Evolutionary conservation across 2,329 filamentous ascomycete genomes (phyloP).

Genomic region (Fusarium redolens): DNA sequence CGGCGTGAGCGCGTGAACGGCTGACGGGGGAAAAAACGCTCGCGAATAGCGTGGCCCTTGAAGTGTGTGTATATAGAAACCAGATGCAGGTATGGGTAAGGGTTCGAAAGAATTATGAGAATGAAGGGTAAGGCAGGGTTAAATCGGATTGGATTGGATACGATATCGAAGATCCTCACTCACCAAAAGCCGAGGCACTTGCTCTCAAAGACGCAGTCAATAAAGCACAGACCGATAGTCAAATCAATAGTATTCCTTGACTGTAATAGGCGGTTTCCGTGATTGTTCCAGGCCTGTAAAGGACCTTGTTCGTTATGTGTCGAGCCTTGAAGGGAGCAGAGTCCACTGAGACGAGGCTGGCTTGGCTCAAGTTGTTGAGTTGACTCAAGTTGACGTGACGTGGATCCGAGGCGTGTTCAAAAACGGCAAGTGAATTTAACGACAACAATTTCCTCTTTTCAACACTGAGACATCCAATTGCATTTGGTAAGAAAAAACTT

Average conservation of each 20-base stretch:
- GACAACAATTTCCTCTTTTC: neutral
- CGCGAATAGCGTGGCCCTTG: constrained; percentile 2
- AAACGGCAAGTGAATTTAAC: constrained; percentile 13
- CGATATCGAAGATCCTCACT: constrained; percentile 26
- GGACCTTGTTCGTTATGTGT: constrained; percentile 1
- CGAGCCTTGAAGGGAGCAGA: constrained; percentile 8
- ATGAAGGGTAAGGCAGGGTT: constrained; percentile 12
- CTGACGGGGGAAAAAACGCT: neutral
- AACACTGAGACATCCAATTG: neutral
- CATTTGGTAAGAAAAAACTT: neutral
- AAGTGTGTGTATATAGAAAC: constrained; percentile 17
- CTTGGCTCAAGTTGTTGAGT: constrained; percentile 18
- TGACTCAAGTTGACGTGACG: constrained; percentile 27
- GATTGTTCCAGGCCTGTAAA: constrained; percentile 1
- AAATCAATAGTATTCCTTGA: neutral
- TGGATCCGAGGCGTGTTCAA: constrained; percentile 27
- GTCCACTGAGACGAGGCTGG: constrained; percentile 30
- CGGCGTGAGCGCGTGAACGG: constrained; percentile 22
- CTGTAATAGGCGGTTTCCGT: neutral
- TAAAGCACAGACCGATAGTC: constrained; percentile 20
- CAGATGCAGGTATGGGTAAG: constrained; percentile 19
- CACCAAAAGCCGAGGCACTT: constrained; percentile 38
- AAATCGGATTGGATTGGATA: constrained; percentile 23
- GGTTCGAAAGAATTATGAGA: constrained; percentile 25
- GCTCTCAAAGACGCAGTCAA: constrained; percentile 9